Evolutionary conservation across 2,329 filamentous ascomycete genomes (phyloP).

Genomic region (Epichloe baconii): DNA sequence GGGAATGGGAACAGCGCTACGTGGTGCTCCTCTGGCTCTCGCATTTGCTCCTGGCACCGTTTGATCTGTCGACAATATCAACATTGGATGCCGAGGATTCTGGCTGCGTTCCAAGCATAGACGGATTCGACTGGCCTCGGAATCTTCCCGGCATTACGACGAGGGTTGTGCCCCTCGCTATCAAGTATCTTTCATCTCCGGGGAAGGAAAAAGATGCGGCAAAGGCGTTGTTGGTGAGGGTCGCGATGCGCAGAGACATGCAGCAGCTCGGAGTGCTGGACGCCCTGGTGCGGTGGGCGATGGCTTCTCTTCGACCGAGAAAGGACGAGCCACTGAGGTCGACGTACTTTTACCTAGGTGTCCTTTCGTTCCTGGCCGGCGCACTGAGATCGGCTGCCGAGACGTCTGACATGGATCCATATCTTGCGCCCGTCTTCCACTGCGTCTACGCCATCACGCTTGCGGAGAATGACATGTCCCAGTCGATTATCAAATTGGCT

Average conservation of each 20-base stretch:
- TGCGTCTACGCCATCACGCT: constrained; percentile 47
- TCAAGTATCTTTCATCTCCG: constrained; percentile 57
- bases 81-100: constrained; percentile 37
- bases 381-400: constrained; percentile 57
- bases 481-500: constrained; percentile 54
- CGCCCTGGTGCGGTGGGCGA: constrained; percentile 56
- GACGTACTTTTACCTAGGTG: constrained; percentile 65
- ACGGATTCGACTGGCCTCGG: constrained; percentile 40
- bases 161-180: constrained; percentile 56
- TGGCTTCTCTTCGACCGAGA: constrained; percentile 42
- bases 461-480: constrained; percentile 32
- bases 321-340: constrained; percentile 26
- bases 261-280: constrained; percentile 59
- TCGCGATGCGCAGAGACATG: constrained; percentile 82
- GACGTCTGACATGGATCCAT: constrained; percentile 58
- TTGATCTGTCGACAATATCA: constrained; percentile 81
- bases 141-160: constrained; percentile 56
- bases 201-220: constrained; percentile 87
- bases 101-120: constrained; percentile 24
- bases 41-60: constrained; percentile 72
- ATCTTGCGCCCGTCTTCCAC: constrained; percentile 53
- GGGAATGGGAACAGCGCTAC: constrained; percentile 82
- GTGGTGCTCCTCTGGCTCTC: constrained; percentile 79
- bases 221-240: constrained; percentile 65
- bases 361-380: constrained; percentile 67